A percentile compares a stretch with the other conserved stretches of the same genome.
Conservation (phyloP, 345 rosid species). For the Salix koriyanagi region DNA sequence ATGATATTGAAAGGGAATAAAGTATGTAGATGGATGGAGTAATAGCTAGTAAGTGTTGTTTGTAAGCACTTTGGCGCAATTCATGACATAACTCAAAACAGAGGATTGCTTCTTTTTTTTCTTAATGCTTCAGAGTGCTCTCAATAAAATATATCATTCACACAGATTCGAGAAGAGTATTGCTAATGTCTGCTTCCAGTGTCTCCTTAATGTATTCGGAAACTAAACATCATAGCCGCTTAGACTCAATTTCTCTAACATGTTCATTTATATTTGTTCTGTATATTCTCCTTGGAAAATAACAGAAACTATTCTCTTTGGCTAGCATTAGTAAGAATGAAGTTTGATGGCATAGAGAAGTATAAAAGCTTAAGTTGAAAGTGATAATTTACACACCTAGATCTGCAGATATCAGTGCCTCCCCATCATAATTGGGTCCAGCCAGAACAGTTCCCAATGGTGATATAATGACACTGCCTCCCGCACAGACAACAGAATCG, state of each 20-base stretch:
- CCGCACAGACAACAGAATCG: constrained; percentile 80
- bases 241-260: neutral
- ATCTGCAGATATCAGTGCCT: constrained; percentile 82
- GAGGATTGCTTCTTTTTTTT: too few relatives aligned
- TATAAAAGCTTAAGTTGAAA: neutral
- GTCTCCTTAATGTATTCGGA: neutral
- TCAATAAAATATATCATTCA: too few relatives aligned
- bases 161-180: neutral
- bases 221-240: too few relatives aligned
- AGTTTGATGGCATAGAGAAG: neutral
- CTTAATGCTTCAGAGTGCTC: too few relatives aligned
- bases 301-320: neutral
- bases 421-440: constrained; percentile 87
- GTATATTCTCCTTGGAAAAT: neutral
- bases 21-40: too few relatives aligned
- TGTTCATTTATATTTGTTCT: neutral
- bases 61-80: too few relatives aligned
- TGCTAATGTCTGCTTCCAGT: neutral
- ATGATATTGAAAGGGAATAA: too few relatives aligned
- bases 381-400: constrained; percentile 44
- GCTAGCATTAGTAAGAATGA: neutral
- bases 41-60: too few relatives aligned
- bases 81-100: too few relatives aligned
- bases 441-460: constrained; percentile 80
- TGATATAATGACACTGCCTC: constrained; percentile 87